phyloP scores from a whole-genome alignment of 108 stramenopile species.

The Skeletonema marinoi region DNA sequence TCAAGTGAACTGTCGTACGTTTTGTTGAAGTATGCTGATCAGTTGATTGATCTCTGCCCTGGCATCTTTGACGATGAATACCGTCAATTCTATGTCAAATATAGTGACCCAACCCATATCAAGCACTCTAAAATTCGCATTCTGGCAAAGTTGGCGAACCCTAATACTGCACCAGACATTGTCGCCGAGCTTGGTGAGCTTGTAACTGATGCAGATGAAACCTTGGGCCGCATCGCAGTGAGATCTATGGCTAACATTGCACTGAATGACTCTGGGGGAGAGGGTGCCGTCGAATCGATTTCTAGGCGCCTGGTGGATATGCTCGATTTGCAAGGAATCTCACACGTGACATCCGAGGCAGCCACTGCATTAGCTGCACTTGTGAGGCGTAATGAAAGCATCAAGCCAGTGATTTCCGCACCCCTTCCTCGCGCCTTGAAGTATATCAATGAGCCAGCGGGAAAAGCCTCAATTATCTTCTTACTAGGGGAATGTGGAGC shows the following conservation, averaged over 20 bases:
- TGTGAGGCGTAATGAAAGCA: constrained; percentile 81
- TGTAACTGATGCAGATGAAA: constrained; percentile 83
- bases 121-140: constrained; percentile 94
- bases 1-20: constrained; percentile 88
- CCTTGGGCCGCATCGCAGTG: constrained; percentile 86
- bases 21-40: constrained; percentile 93
- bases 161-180: constrained; percentile 90
- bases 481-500: constrained; percentile 97
- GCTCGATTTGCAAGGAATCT: constrained; percentile 84
- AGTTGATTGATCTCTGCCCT: constrained; percentile 89
- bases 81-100: constrained; percentile 95
- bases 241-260: constrained; percentile 92
- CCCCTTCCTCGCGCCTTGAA: constrained; percentile 82
- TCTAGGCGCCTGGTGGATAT: constrained; percentile 89
- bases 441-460: constrained; percentile 78
- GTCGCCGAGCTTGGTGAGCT: constrained; percentile 95
- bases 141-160: constrained; percentile 90
- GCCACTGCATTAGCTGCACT: constrained; percentile 80
- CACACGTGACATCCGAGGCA: constrained; percentile 87
- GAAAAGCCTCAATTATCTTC: constrained; percentile 93
- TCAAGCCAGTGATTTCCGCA: constrained; percentile 78
- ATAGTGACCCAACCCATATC: constrained; percentile 92
- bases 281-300: constrained; percentile 86
- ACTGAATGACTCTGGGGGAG: constrained; percentile 73
- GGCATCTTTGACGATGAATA: constrained; percentile 97